Evolutionary conservation across 2,329 filamentous ascomycete genomes (phyloP).

Genomic region (Trichoderma hamatum): DNA sequence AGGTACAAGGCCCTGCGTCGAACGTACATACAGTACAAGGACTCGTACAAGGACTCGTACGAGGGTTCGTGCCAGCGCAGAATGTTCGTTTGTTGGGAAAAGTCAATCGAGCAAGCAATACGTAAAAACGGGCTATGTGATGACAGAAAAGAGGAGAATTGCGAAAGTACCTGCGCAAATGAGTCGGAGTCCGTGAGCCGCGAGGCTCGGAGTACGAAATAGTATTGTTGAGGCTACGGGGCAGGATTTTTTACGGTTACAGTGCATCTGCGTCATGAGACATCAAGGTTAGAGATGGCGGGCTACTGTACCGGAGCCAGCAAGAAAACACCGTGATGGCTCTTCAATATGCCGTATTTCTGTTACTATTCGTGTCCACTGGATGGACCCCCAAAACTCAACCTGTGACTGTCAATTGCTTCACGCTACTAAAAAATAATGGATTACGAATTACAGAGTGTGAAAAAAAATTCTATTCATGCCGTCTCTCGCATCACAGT

Average conservation of each 20-base stretch:
- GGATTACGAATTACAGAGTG: neutral
- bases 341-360: neutral
- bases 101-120: neutral
- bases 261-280: neutral
- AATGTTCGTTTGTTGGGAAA: neutral
- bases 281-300: neutral
- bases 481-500: slow-evolving; percentile 26
- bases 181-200: neutral
- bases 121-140: neutral
- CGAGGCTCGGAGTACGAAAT: neutral
- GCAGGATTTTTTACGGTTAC: neutral
- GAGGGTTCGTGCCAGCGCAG: neutral
- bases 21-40: neutral
- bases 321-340: neutral
- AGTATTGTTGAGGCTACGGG: neutral
- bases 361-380: neutral
- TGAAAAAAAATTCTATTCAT: neutral
- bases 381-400: neutral
- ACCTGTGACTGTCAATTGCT: neutral
- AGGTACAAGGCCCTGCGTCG: neutral
- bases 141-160: slow-evolving; percentile 2
- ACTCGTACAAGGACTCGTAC: neutral
- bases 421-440: neutral
- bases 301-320: neutral
- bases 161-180: neutral